Percentiles rank a stretch among this genome's conserved stretches.
These are phyloP conservation scores for Pisolithus orientalis DNA, from an alignment of 768 basidiomycete genomes.

Conservation along the genomic window DNA sequence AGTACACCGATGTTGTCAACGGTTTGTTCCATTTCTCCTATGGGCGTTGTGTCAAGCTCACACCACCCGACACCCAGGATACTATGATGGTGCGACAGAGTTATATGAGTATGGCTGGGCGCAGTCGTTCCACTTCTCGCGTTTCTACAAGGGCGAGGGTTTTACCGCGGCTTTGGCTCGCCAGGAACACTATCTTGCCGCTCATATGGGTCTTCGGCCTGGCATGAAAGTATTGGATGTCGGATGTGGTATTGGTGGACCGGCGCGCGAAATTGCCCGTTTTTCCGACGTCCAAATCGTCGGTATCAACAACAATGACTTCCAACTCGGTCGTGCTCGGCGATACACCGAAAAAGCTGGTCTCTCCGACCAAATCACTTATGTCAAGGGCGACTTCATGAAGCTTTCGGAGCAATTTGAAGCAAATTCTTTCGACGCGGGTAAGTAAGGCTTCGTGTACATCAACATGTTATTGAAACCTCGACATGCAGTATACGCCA, in stretches of 20 bases:
- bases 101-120: conserved; percentile 95
- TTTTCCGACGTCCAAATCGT: conserved; percentile 83
- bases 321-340: conserved; percentile 84
- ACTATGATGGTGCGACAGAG: conserved; percentile 95
- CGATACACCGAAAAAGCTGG: conserved; percentile 75
- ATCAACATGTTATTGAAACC: neutral
- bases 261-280: conserved; percentile 89
- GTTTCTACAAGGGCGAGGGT: conserved; percentile 89
- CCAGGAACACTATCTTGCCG: conserved; percentile 95
- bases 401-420: conserved; percentile 88
- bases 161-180: conserved; percentile 73
- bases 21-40: conserved; percentile 40
- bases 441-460: conserved; percentile 35
- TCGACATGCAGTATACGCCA: conserved; percentile 70
- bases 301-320: conserved; percentile 95
- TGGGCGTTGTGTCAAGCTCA: neutral
- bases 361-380: conserved; percentile 70
- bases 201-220: conserved; percentile 75
- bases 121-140: conserved; percentile 91
- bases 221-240: conserved; percentile 98
- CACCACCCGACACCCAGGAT: conserved; percentile 43
- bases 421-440: conserved; percentile 89
- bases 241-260: conserved; percentile 96
- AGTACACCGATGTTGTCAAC: conserved; percentile 92
- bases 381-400: conserved; percentile 96